Evolutionary conservation across 345 rosid genomes (phyloP).

Genomic region (Arabidopsis thaliana): DNA sequence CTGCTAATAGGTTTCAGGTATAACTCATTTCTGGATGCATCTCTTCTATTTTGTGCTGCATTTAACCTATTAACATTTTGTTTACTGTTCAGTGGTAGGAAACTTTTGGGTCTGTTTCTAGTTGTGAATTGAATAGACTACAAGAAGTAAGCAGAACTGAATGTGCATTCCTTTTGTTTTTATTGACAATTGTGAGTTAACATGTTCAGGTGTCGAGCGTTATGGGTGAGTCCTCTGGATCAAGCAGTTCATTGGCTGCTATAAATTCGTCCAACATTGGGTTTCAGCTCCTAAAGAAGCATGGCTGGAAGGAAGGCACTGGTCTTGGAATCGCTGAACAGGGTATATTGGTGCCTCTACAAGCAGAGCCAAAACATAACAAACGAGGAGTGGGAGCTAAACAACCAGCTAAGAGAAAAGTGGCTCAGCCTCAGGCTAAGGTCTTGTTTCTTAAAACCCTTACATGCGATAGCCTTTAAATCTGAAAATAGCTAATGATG

Average conservation of each 20-base stretch:
- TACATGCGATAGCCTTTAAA: not conserved
- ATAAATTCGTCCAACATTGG: slow-evolving; percentile 76
- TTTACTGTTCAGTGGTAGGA: not conserved
- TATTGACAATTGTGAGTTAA: not conserved
- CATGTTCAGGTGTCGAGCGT: slow-evolving; percentile 8
- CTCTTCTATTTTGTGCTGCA: not conserved
- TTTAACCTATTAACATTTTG: not conserved
- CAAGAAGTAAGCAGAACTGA: not conserved
- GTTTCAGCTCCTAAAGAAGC: slow-evolving; percentile 89
- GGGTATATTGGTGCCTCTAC: slow-evolving; percentile 83
- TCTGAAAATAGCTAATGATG: not conserved
- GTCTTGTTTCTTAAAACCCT: no score
- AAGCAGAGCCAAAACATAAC: slow-evolving; percentile 62
- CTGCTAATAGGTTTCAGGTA: slow-evolving; percentile 55
- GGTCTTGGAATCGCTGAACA: slow-evolving; percentile 86
- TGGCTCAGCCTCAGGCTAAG: slow-evolving; percentile 26
- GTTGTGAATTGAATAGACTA: not conserved
- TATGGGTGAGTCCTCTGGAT: slow-evolving; percentile 44
- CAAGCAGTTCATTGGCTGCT: slow-evolving; percentile 50
- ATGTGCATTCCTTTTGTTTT: not conserved
- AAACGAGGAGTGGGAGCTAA: slow-evolving; percentile 84
- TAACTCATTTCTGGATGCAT: not conserved
- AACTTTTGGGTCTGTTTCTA: not conserved
- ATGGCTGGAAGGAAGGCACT: slow-evolving; percentile 96
- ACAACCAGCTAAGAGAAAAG: slow-evolving; percentile 51